These are phyloP conservation scores for Eimeria tenella DNA, from an alignment of 169 alveolate species.

Conservation along the genomic window DNA sequence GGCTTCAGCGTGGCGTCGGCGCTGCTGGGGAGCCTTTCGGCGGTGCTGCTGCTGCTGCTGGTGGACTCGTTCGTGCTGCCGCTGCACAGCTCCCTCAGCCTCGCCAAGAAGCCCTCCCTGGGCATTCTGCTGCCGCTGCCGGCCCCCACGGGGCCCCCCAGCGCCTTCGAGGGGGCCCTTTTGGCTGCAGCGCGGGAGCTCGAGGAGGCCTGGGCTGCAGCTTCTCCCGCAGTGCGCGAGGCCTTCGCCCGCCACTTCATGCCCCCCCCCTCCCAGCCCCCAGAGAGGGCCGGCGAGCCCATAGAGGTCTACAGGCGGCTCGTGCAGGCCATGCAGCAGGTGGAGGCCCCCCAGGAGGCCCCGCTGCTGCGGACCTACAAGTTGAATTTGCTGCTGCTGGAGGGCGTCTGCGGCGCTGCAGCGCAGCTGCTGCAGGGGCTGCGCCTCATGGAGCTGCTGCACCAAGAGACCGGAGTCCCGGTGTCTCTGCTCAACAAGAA, in stretches of 20 bases:
- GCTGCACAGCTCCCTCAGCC: too few species aligned
- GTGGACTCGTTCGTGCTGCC: too few species aligned
- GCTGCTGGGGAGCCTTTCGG: too few species aligned
- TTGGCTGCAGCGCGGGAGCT: too few species aligned
- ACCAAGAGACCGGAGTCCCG: neutral
- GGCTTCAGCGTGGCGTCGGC: too few species aligned
- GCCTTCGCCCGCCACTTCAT: neutral
- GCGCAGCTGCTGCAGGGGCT: neutral
- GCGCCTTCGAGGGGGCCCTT: too few species aligned
- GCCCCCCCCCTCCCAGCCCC: neutral
- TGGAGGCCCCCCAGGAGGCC: neutral
- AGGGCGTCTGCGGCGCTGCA: conserved; percentile 5
- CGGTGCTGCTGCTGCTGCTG: too few species aligned
- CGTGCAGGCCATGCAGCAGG: neutral
- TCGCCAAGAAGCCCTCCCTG: too few species aligned
- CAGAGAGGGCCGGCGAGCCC: too few species aligned
- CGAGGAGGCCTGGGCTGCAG: too few species aligned
- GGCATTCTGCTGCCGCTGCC: too few species aligned
- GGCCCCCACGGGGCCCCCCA: too few species aligned
- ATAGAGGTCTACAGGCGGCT: neutral
- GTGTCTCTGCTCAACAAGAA: neutral
- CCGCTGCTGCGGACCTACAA: neutral
- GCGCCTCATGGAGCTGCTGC: neutral
- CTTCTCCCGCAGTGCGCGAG: neutral
- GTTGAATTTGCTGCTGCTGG: conserved; percentile 1